Evolutionary conservation across 164 flowering plant genomes (phyloP), one percentile per base, ranked within the genome.

Genomic region (Nymphaea thermarum): DNA sequence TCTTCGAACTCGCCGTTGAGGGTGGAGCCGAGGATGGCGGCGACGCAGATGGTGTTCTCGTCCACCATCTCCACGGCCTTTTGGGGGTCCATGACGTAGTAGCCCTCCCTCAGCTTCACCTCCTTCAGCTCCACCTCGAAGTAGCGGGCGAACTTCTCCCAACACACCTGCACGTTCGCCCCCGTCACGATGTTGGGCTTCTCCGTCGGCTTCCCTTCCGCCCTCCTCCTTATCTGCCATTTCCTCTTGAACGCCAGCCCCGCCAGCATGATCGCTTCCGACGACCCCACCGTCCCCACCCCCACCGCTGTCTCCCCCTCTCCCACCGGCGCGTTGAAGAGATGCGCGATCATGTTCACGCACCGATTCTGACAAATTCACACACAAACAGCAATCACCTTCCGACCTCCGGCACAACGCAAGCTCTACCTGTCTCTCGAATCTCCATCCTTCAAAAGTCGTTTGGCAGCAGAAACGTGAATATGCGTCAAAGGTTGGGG

Each of bases 91-190:
- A 88, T 88, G 65, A 84, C 85, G 62, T 88, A 88, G 69, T 77
- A 86, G 1, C 86, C 89, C 62, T 84, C 90, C 36, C 66, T 77
- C 63, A 86, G 77, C 67, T 86, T 86, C 71, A 87, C 93, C 73
- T 84, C 90, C 79, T 86, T 87, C 67, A 87, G 71, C 71, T 87
- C 88, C 11, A 87, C 93, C 75, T 87, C 93, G 62, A 87, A 87
- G 72, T 87, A 87, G 71, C 90, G 81, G 7, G 88, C 90, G 63
- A 87, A 85, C 68, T 87, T 87, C 78, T 87, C 93, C 90, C 93
- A 87, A 70, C 93, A 78, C 43, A 78, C 81, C 86, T 87, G 90
- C 84, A 55, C 89, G 70, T 87, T 87, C 51, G 88, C 84, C 41
- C 93, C 90, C 5, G 88, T 82, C 68, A 87, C 93, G 11, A 87